Base-by-base conservation (phyloP, 208 protist species). In the Phytomonas serpens region DNA sequence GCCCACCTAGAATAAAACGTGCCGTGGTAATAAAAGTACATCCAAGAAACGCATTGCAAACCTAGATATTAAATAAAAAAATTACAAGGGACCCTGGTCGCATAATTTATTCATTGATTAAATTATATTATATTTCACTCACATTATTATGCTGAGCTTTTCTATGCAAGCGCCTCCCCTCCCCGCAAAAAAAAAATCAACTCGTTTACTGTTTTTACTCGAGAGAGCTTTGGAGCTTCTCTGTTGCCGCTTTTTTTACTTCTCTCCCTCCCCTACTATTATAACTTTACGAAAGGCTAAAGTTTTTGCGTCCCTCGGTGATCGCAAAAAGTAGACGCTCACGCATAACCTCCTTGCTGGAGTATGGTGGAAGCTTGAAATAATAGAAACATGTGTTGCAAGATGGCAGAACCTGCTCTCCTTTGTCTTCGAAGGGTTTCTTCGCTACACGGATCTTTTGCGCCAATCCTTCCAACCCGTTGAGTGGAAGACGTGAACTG, bases 371-470 rank as follows among this genome's bases (percentile, higher is more conserved):
- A 29, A 97, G 78, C 75, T 97, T 97, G 36, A 97, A 72, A 72
- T 97, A 97, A 16, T 93, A 67, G 61, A 97, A 97, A 75, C 93
- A 97, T 2, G 93, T 97, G 75, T 93, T 97, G 74, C 89, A 94
- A 2, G 93, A 97, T 0, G 93, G 93, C 29, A 97, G 80, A 38
- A 83, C 93, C 40, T 86, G 78, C 77, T 94, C 84, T 3, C 76
- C 78, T 7, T 61, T 47, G 31, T 69, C 78, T 31, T 93, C 92
- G 74, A 96, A 79, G 27, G 94, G 89, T 71, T 94, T 94, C 69
- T 83, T 81, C 57, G 89, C 92, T 27, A 96, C 86, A 0, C 86
- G 91, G 62, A 96, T 94, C 69, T 83, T 88, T 16, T 86, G 76
- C 2, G 80, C 87, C 13, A 96, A 77, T 0, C 92, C 85, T 0